Base-by-base conservation (phyloP, 2,329 filamentous ascomycete genomes). In the Arthrobotrys musiformis region DNA sequence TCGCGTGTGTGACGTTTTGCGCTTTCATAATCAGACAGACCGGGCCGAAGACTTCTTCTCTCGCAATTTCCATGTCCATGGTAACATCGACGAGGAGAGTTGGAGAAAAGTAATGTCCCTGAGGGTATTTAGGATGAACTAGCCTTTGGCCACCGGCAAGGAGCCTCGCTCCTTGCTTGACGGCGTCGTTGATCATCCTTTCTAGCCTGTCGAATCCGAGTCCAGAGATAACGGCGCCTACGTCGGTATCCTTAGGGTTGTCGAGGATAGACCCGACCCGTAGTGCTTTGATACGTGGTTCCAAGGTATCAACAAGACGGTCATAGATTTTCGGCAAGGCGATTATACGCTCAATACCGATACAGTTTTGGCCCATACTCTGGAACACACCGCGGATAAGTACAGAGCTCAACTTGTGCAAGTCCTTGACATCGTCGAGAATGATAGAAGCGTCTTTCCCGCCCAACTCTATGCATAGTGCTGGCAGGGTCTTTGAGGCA, bases 351-450 rank as follows among this genome's bases (percentile, higher is more conserved):
- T 99, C 95, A 80, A 97, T 94, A 68, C 95, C 95, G 82, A 99
- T 94, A 84, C 95, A 99, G 85, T 99, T 99, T 84, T 99, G 95
- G 0, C 95, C 95, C 15, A 93, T 91, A 62, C 93, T 93, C 84
- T 99, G 95, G 85, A 98, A 99, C 8, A 93, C 93, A 63, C 94
- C 95, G 64, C 95, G 90, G 85, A 99, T 90, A 78, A 98, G 88
- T 79, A 96, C 91, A 78, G 93, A 92, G 42, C 89, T 88, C 60
- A 98, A 90, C 46, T 91, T 89, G 3, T 88, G 84, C 74, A 98
- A 86, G 81, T 93, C 88, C 56, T 84, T 84, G 2, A 91, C 87
- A 46, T 95, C 93, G 83, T 97, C 93, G 44, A 98, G 89, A 22
- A 99, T 85, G 75, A 99, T 90, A 33, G 93, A 93, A 5, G 95